Evolutionary conservation across 345 rosid species (phyloP).

Genomic region (Pelargonium nanum): DNA sequence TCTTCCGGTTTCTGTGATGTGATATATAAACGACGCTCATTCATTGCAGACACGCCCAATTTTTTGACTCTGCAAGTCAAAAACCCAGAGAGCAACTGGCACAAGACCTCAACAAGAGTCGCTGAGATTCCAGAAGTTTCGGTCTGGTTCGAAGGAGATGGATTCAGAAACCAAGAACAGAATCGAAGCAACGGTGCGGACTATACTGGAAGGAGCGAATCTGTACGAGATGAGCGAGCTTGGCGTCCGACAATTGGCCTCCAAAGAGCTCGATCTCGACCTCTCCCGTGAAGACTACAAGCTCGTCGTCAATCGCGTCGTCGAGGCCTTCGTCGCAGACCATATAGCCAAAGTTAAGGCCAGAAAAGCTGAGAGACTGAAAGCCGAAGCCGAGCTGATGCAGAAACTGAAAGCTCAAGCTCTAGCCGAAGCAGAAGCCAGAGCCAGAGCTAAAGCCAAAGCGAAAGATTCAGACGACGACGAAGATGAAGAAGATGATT

Average conservation of each 20-base stretch:
- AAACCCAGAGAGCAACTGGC: neutral
- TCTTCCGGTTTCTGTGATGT: neutral
- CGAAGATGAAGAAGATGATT: neutral
- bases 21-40: neutral
- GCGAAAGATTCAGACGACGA: too few relatives aligned
- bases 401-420: neutral
- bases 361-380: neutral
- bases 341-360: neutral
- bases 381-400: neutral
- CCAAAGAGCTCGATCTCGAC: neutral
- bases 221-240: neutral
- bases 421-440: neutral
- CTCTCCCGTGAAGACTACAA: neutral
- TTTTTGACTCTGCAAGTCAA: neutral
- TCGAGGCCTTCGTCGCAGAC: neutral
- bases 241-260: neutral
- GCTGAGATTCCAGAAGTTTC: too few relatives aligned
- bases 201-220: neutral
- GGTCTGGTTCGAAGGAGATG: neutral
- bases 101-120: too few relatives aligned
- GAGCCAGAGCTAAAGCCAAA: neutral
- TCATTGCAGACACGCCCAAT: neutral
- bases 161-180: neutral
- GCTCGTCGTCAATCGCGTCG: neutral
- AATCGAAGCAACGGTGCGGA: neutral